Percentiles rank a stretch among this genome's conserved stretches.
These are phyloP conservation scores for Cadophora malorum DNA, from an alignment of 2,329 filamentous ascomycete species.

Conservation along the genomic window DNA sequence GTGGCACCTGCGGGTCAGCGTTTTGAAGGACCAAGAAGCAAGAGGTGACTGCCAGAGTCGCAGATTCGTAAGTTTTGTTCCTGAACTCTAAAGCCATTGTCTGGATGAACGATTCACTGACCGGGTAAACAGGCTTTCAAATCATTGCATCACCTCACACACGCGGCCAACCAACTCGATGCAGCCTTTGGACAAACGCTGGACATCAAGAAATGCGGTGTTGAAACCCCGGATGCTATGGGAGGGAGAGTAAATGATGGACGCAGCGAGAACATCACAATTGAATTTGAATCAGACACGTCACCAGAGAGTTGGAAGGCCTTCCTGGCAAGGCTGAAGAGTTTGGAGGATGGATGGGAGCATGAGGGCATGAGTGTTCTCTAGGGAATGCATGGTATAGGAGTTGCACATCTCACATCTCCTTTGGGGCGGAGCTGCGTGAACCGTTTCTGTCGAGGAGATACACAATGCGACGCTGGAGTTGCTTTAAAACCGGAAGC, in stretches of 20 bases:
- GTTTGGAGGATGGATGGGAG: constrained; percentile 37
- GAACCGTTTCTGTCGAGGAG: constrained; percentile 6
- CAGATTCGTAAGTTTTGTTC: constrained; percentile 35
- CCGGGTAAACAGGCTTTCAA: constrained; percentile 36
- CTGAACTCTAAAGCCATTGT: not conserved
- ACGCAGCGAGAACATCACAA: constrained; percentile 38
- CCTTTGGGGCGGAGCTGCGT: constrained; percentile 1
- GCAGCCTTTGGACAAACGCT: constrained; percentile 33
- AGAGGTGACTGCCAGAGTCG: constrained; percentile 36
- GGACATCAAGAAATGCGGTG: constrained; percentile 38
- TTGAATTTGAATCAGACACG: constrained; percentile 37
- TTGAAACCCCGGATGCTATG: constrained; percentile 37
- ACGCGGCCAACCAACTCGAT: constrained; percentile 39
- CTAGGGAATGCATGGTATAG: constrained; percentile 19
- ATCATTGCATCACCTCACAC: constrained; percentile 36
- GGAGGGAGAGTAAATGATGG: constrained; percentile 40
- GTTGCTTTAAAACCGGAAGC: not conserved
- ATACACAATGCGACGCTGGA: constrained; percentile 13
- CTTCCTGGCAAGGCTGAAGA: constrained; percentile 33
- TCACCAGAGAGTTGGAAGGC: constrained; percentile 32
- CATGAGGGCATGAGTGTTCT: constrained; percentile 29
- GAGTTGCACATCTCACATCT: constrained; percentile 10
- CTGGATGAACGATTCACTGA: constrained; percentile 21
- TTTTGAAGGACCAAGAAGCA: constrained; percentile 38
- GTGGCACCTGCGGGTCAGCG: constrained; percentile 38